A percentile compares a stretch with the other conserved stretches of the same genome.
phyloP scores from a whole-genome alignment of 2,329 filamentous ascomycete species.

The Xylaria digitata region DNA sequence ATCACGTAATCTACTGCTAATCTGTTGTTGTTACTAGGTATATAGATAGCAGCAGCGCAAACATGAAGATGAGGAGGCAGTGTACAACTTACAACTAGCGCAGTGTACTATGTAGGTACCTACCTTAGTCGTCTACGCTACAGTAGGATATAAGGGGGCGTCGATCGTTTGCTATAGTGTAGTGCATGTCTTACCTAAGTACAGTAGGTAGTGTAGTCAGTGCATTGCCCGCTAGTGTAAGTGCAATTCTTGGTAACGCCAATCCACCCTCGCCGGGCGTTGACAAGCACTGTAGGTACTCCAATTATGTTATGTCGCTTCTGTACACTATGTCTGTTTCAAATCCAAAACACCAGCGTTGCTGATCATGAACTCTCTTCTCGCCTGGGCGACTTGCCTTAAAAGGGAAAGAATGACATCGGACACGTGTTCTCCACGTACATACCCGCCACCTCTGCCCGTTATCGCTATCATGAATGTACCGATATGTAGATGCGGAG shows the following conservation, averaged over 20 bases:
- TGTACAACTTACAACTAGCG: too few relatives aligned
- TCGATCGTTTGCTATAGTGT: constrained; percentile 23
- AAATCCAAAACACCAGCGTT: constrained; percentile 35
- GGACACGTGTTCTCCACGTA: constrained; percentile 32
- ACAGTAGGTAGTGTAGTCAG: too few relatives aligned
- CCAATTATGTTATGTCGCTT: background rate
- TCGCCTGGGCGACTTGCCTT: constrained; percentile 22
- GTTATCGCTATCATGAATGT: background rate
- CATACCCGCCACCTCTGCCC: constrained; percentile 14
- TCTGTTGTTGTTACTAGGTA: too few relatives aligned
- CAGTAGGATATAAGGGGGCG: background rate
- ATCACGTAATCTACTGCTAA: too few relatives aligned
- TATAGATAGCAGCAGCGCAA: too few relatives aligned
- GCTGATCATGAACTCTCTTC: constrained; percentile 19
- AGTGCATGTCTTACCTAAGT: too few relatives aligned
- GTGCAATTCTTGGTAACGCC: constrained; percentile 1
- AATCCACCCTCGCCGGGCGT: constrained; percentile 17
- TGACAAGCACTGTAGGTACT: constrained; percentile 16
- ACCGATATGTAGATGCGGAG: background rate
- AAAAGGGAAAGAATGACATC: constrained; percentile 26
- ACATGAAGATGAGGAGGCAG: background rate
- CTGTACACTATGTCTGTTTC: constrained; percentile 21
- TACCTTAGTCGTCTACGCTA: too few relatives aligned
- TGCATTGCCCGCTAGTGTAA: too few relatives aligned
- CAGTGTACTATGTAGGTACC: too few relatives aligned